A percentile compares a stretch with the other conserved stretches of the same genome.
phyloP scores from a whole-genome alignment of 1,284 basidiomycete genomes.

The Pisolithus thermaeus region DNA sequence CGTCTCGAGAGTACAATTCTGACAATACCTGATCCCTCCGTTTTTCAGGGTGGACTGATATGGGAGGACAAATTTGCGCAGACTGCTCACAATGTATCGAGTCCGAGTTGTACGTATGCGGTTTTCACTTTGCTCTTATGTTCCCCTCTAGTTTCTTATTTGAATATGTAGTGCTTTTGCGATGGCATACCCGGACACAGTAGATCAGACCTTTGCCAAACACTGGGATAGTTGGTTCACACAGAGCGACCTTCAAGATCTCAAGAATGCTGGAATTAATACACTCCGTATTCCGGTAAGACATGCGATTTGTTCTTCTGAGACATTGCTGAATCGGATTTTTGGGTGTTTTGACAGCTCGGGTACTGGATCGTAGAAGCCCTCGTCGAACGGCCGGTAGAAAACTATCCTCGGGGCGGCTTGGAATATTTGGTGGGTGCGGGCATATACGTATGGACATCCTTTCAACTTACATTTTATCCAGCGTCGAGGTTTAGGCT shows the following conservation, averaged over 20 bases:
- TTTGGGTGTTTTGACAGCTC: conserved; percentile 36
- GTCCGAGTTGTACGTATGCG: conserved; percentile 37
- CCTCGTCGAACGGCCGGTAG: conserved; percentile 54
- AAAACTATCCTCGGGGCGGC: conserved; percentile 67
- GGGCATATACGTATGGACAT: neutral
- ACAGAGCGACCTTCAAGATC: conserved; percentile 48
- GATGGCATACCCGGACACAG: conserved; percentile 51
- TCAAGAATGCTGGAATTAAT: conserved; percentile 56
- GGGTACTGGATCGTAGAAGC: conserved; percentile 78
- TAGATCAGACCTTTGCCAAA: conserved; percentile 50
- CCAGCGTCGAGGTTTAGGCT: conserved; percentile 55
- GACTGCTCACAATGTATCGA: conserved; percentile 39
- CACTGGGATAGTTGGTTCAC: conserved; percentile 77
- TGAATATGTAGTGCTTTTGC: conserved; percentile 42
- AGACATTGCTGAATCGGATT: too few species aligned
- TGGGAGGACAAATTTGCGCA: conserved; percentile 44
- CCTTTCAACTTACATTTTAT: neutral
- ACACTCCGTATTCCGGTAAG: conserved; percentile 70
- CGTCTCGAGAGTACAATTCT: neutral
- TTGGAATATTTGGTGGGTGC: conserved; percentile 51
- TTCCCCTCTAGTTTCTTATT: neutral
- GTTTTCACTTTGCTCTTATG: neutral
- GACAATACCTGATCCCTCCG: neutral
- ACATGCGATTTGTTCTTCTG: neutral
- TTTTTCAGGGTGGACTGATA: conserved; percentile 38